Evolutionary conservation across 1,139 yeast genomes (phyloP), one percentile per base, ranked within the genome.

Genomic region (Martiniozyma asiatica): DNA sequence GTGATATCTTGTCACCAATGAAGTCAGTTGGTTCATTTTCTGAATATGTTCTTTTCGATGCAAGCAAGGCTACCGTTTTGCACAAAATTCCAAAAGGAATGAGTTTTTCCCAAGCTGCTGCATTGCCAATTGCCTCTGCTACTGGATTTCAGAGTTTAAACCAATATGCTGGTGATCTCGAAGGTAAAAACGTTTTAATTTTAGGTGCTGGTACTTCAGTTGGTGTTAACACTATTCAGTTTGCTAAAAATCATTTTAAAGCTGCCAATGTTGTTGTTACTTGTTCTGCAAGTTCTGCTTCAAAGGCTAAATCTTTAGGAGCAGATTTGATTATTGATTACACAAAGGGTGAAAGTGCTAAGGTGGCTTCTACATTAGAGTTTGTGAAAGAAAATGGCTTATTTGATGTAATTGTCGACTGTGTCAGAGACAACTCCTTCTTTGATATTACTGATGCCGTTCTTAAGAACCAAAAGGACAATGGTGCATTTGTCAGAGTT

Each of bases 51-150:
- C 38, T 64, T n/a, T 48, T 63, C 10, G 61, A 64, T 31, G 61
- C 66, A n/a, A 42, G 42, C 8, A 50, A 27, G 2, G 18, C 19
- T 2, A n/a, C 55, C 31, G 55, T 61, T 2, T 48, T 70, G 24
- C 45, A 60, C 14, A 52, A 54, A 31, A 60, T 64, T 27, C 85
- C 92, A 9, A 47, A 52, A 4, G 56, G 55, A 21, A 39, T 78
- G 26, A 43, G 64, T 1, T 57, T 59, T 37, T 64, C 56, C 24
- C 68, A 72, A 43, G 82, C 85, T 7, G 71, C 78, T 1, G 61
- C 73, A 2, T 60, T 73, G 61, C 64, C 76, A 31, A 47, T 66
- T 43, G 65, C 73, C 18, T 64, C 69, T 37, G 28, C 52, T 52
- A 32, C 55, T 5, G 47, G 48, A 1, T 40, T 25, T 19, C 35